Conservation (phyloP, 1,139 yeast genomes). For the Yamadazyma oceani region DNA sequence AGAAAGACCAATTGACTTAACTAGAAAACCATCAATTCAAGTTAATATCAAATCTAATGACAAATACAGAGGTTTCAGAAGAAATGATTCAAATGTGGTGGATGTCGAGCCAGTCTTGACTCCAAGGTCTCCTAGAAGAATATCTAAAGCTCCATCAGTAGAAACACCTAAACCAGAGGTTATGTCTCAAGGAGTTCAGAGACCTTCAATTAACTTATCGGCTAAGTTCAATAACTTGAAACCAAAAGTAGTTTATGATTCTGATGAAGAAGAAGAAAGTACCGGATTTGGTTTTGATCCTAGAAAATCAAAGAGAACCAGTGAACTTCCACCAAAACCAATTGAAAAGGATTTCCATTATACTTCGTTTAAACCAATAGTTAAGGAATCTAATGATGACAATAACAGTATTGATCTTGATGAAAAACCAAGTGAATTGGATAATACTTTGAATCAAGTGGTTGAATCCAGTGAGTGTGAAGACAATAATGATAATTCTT, state of each 20-base stretch:
- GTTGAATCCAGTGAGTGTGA: conserved; percentile 32
- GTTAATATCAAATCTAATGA: conserved; percentile 21
- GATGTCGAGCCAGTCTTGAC: conserved; percentile 15
- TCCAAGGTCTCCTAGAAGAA: conserved; percentile 19
- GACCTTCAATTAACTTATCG: conserved; percentile 14
- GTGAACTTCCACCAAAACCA: conserved; percentile 6
- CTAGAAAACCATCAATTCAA: conserved; percentile 16
- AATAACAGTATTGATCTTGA: conserved; percentile 10
- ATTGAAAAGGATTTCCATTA: conserved; percentile 22
- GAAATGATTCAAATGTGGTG: conserved; percentile 29
- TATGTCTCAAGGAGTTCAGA: conserved; percentile 4
- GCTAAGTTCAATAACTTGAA: conserved; percentile 17
- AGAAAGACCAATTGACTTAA: conserved; percentile 15
- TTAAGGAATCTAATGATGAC: too few species aligned
- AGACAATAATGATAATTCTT: conserved; percentile 29
- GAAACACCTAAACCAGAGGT: conserved; percentile 7
- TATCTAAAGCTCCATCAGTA: conserved; percentile 5
- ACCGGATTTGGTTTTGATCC: conserved; percentile 26
- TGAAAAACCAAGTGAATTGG: conserved; percentile 17
- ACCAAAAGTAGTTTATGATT: conserved; percentile 18
- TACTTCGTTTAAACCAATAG: conserved; percentile 6
- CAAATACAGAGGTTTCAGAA: conserved; percentile 48
- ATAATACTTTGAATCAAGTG: conserved; percentile 34
- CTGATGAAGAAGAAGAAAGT: conserved; percentile 20
- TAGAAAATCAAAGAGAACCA: conserved; percentile 17